Conservation (phyloP, 2,329 filamentous ascomycete species). For the Colletotrichum cuscutae region DNA sequence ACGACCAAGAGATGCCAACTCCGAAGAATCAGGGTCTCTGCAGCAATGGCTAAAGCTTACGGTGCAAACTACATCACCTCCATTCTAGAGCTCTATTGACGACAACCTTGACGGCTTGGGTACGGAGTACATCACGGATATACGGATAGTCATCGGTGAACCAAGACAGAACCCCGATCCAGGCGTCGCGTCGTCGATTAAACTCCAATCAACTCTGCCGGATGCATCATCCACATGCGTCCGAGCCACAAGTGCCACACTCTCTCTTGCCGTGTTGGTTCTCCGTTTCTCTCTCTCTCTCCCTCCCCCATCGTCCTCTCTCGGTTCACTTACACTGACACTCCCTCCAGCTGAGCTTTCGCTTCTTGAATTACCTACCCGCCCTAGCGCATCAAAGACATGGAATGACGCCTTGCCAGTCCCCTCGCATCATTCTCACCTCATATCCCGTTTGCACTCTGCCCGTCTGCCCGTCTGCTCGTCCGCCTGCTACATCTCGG, state of each 20-base stretch:
- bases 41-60: not conserved
- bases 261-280: not conserved
- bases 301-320: not conserved
- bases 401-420: constrained; percentile 25
- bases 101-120: not conserved
- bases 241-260: constrained; percentile 15
- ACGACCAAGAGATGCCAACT: not conserved
- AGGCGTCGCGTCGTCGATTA: not conserved
- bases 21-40: not conserved
- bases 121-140: too few relatives aligned
- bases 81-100: not conserved
- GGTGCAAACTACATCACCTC: not conserved
- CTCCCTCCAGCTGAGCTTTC: constrained; percentile 1
- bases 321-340: not conserved
- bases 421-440: constrained; percentile 1
- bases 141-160: not conserved
- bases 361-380: not conserved
- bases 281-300: not conserved
- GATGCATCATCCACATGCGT: constrained; percentile 11
- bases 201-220: constrained; percentile 18
- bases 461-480: not conserved
- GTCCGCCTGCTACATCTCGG: constrained; percentile 7
- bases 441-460: constrained; percentile 14
- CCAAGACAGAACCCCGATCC: not conserved
- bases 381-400: constrained; percentile 22